Evolutionary conservation across 2,329 filamentous ascomycete species (phyloP).

Genomic region (Fusarium sp.): DNA sequence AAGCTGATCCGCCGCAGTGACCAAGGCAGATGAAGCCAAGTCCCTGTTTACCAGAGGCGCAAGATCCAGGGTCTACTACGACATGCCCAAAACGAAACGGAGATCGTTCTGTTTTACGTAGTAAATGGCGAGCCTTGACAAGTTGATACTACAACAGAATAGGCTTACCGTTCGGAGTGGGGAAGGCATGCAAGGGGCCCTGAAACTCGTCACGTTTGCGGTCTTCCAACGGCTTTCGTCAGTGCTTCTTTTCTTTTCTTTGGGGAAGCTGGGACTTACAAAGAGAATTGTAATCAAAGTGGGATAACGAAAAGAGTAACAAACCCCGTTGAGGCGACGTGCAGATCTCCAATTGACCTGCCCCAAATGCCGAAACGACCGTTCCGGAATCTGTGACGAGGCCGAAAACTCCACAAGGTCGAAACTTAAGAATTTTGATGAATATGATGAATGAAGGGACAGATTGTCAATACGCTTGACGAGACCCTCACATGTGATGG

Average conservation of each 20-base stretch:
- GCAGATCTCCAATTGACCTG: slow-evolving; percentile 7
- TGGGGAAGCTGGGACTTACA: not conserved
- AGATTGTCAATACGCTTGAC: not conserved
- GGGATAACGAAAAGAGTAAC: slow-evolving; percentile 5
- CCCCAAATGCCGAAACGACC: slow-evolving; percentile 26
- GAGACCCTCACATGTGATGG: not conserved
- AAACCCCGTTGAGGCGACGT: not conserved
- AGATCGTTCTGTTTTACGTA: slow-evolving; percentile 11
- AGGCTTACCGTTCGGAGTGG: slow-evolving; percentile 13
- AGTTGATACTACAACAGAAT: not conserved
- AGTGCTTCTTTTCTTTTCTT: not conserved
- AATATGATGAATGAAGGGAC: not conserved
- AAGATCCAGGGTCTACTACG: not conserved
- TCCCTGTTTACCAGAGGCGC: not conserved
- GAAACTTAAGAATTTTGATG: not conserved
- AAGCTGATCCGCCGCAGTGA: not conserved
- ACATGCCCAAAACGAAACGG: slow-evolving; percentile 23
- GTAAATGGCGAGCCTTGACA: not conserved
- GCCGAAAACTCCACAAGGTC: slow-evolving; percentile 13
- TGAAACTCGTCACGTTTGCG: slow-evolving; percentile 17
- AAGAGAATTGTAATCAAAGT: slow-evolving; percentile 17
- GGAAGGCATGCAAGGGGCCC: not conserved
- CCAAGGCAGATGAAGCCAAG: not conserved
- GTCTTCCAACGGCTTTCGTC: not conserved
- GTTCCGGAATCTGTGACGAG: slow-evolving; percentile 10